Base-by-base conservation (phyloP, 306 rosid genomes). In the Boehmeria nivea region DNA sequence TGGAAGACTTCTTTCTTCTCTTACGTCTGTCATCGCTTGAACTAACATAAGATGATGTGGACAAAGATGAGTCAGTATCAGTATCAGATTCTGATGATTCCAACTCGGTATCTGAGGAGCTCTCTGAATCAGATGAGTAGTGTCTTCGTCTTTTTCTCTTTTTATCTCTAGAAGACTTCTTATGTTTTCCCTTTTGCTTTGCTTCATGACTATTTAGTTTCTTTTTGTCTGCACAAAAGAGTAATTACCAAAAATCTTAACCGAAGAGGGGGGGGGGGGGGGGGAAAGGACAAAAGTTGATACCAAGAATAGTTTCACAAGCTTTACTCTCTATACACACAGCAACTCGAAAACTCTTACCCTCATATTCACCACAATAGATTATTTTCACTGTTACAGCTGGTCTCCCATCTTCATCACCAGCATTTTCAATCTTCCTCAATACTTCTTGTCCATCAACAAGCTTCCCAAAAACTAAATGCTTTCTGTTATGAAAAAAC, bases 381-480 rank as follows among this genome's bases (percentile, higher is more conserved):
- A 91, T 72, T 24, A 91, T 83, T 81, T 91, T 91, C 60, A 91
- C 96, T 23, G 96, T 83, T 60, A 91, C 99, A 44, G 87, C 60
- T 68, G 95, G 96, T 60, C 18, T 70, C 42, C 94, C 96, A 59
- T 81, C 89, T 49, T 83, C 87, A 43, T 78, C 95, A 57, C 88
- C 95, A 28, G 48, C 85, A 12, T 75, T 77, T 83, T 91, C 99
- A 59, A 91, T 87, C 76, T 72, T 91, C 68, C 66, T 78, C 66
- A 91, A 69, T 31, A 91, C 22, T 36, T 73, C 76, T 60, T 71
- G 75, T 20, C 99, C 99, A 40, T 76, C 83, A 62, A 76, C 82
- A 84, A 91, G 84, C 75, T 79, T 87, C 57, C 99, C 99, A 72
- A 91, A 91, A 44, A 87, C 93, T 46, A 87, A 74, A 67, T 82